These are phyloP conservation scores for Penicillium hesseltinei DNA, from an alignment of 2,329 filamentous ascomycete genomes.

Conservation along the genomic window DNA sequence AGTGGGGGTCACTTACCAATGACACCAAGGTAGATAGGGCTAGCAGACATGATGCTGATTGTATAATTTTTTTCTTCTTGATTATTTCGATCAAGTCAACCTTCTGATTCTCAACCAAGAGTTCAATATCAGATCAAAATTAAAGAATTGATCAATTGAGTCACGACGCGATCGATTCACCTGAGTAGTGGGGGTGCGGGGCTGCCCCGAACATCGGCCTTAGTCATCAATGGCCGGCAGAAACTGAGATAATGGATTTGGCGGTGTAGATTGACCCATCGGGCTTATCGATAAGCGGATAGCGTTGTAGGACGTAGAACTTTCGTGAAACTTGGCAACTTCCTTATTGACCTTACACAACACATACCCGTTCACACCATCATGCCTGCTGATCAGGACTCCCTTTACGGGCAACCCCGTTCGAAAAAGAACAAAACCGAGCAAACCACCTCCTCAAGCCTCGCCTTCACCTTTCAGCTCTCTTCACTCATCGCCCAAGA, in stretches of 20 bases:
- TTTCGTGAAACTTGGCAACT: neutral
- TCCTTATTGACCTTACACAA: neutral
- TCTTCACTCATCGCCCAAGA: slow-evolving; percentile 70
- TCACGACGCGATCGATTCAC: slow-evolving; percentile 9
- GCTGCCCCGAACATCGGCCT: slow-evolving; percentile 11
- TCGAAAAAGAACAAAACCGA: slow-evolving; percentile 56
- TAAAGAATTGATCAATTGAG: slow-evolving; percentile 4
- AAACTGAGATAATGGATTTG: neutral
- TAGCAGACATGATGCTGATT: slow-evolving; percentile 28
- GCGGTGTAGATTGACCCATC: neutral
- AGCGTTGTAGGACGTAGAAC: neutral
- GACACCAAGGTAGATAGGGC: slow-evolving; percentile 44
- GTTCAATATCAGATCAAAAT: neutral
- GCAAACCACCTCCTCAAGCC: slow-evolving; percentile 62
- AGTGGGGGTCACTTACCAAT: slow-evolving; percentile 34
- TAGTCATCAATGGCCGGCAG: neutral
- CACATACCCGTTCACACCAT: neutral
- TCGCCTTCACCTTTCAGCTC: slow-evolving; percentile 86
- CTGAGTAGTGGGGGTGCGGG: slow-evolving; percentile 8
- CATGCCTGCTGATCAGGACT: slow-evolving; percentile 28
- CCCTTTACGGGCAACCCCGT: slow-evolving; percentile 72
- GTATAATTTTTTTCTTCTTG: neutral
- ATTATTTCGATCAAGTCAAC: neutral
- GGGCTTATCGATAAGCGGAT: slow-evolving; percentile 5
- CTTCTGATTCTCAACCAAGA: slow-evolving; percentile 14